These are phyloP conservation scores for Corymbia citriodora DNA, from an alignment of 441 rosid genomes.

Conservation along the genomic window DNA sequence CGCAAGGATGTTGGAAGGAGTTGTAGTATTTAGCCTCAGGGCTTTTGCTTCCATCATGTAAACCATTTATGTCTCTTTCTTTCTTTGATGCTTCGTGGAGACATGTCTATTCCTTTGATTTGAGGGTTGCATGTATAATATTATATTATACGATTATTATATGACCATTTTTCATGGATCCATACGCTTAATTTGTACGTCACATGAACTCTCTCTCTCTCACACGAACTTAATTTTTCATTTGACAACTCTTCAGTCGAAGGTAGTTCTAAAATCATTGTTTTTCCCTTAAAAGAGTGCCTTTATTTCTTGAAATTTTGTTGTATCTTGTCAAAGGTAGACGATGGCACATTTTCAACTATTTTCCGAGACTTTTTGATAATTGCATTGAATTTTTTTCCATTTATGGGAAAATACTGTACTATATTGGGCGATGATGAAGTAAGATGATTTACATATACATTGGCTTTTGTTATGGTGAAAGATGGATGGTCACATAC, in stretches of 20 bases:
- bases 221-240: neutral
- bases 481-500: neutral
- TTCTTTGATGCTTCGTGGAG: neutral
- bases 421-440: rapidly evolving
- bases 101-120: neutral
- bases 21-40: neutral
- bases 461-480: neutral
- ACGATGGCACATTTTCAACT: neutral
- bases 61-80: neutral
- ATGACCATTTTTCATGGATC: rapidly evolving
- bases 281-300: neutral
- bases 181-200: neutral
- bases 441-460: neutral
- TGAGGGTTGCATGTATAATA: neutral
- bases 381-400: neutral
- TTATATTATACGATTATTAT: neutral
- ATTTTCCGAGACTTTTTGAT: neutral
- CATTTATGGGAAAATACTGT: neutral
- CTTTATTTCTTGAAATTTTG: neutral
- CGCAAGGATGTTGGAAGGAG: neutral
- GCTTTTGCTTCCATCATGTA: neutral
- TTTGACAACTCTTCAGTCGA: neutral
- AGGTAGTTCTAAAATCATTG: neutral
- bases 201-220: neutral
- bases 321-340: neutral